These are phyloP conservation scores for Croton laevigatus DNA, from an alignment of 441 rosid species.

Conservation along the genomic window DNA sequence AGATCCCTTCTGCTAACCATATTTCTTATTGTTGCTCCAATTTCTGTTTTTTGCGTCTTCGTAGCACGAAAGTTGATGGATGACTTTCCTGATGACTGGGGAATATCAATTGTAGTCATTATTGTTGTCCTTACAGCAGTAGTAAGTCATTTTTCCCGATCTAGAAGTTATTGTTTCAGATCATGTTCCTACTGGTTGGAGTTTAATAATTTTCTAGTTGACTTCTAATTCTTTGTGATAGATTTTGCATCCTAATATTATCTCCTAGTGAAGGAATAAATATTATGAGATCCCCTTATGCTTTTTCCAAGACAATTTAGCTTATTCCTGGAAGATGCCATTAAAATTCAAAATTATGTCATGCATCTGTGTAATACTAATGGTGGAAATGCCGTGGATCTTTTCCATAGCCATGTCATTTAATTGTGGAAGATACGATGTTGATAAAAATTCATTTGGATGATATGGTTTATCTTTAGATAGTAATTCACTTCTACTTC, in stretches of 20 bases:
- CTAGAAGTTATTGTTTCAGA: constrained; percentile 1
- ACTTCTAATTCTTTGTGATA: neutral
- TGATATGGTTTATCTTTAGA: neutral
- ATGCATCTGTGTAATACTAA: too few species aligned
- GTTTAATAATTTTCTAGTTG: constrained; percentile 1
- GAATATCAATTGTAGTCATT: constrained; percentile 55
- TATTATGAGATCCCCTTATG: neutral
- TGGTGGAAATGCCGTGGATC: too few species aligned
- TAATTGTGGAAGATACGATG: neutral
- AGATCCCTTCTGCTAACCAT: constrained; percentile 64
- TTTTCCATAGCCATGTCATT: neutral
- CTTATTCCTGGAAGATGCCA: neutral
- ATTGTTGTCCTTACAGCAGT: constrained; percentile 50
- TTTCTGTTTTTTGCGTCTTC: constrained; percentile 65
- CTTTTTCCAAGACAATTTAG: neutral
- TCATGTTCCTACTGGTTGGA: neutral
- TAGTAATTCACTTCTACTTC: neutral
- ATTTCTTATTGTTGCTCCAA: constrained; percentile 70
- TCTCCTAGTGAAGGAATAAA: neutral
- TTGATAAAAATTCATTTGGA: neutral
- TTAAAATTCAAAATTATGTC: too few species aligned
- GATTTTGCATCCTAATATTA: neutral
- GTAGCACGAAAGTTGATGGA: constrained; percentile 63
- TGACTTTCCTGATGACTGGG: constrained; percentile 61
- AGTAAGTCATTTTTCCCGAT: constrained; percentile 49